These are phyloP conservation scores for Lagerstroemia speciosa DNA, from an alignment of 345 rosid genomes.

Conservation along the genomic window DNA sequence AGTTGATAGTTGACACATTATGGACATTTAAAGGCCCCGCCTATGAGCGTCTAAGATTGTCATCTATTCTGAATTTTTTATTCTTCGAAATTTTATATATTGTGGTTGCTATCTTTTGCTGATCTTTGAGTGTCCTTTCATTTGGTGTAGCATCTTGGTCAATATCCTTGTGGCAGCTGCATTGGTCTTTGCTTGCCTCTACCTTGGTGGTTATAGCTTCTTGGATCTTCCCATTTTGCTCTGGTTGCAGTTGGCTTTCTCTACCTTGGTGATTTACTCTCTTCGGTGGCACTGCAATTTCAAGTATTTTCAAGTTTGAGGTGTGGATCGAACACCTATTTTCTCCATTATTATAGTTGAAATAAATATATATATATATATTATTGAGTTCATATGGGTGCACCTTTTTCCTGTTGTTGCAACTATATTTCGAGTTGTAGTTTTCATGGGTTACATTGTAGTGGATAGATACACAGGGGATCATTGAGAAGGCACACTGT, in stretches of 20 bases:
- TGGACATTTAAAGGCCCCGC: background rate
- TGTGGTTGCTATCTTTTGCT: background rate
- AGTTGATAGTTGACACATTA: background rate
- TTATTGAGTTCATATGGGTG: background rate
- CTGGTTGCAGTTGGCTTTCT: conserved; percentile 88
- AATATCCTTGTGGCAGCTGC: conserved; percentile 87
- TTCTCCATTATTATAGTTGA: background rate
- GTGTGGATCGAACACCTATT: conserved; percentile 18
- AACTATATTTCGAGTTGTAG: conserved; percentile 84
- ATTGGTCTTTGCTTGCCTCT: conserved; percentile 79
- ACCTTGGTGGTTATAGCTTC: conserved; percentile 89
- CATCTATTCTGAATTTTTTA: no score
- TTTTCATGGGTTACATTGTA: conserved; percentile 77
- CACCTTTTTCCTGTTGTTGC: conserved; percentile 7
- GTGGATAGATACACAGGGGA: conserved; percentile 94
- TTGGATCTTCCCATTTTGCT: conserved; percentile 73
- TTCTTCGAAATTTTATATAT: no score
- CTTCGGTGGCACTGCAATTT: conserved; percentile 86
- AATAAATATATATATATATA: background rate
- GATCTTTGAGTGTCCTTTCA: background rate
- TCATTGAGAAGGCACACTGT: conserved; percentile 77
- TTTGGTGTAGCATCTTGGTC: conserved; percentile 47
- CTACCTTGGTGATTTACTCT: no score
- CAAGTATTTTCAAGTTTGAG: conserved; percentile 76
- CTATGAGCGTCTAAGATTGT: background rate